phyloP scores from a whole-genome alignment of 208 protist species.

The Giardia muris region DNA sequence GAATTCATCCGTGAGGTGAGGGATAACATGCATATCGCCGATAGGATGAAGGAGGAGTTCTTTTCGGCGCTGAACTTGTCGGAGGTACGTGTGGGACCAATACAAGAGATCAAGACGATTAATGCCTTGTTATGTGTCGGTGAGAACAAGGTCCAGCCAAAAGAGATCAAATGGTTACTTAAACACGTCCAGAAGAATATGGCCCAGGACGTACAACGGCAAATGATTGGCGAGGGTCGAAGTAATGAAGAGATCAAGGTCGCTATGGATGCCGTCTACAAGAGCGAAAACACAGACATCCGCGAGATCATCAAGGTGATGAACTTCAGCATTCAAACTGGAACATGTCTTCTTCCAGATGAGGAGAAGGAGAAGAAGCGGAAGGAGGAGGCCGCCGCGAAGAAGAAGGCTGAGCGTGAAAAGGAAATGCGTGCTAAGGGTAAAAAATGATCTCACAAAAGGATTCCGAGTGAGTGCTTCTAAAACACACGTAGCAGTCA shows the following conservation, averaged over 20 bases:
- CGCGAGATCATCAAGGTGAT: neutral
- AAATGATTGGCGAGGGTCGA: neutral
- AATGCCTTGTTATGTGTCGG: neutral
- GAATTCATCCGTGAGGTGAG: neutral
- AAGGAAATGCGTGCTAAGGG: neutral
- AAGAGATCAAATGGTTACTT: neutral
- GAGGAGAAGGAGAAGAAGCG: neutral
- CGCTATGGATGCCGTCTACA: neutral
- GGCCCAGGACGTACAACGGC: neutral
- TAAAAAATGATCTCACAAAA: neutral
- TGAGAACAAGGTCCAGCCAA: neutral
- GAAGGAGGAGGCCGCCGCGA: neutral
- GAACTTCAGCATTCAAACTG: constrained; percentile 1
- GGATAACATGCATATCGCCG: neutral
- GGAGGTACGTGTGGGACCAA: neutral
- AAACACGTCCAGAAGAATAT: neutral
- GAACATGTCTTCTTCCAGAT: neutral
- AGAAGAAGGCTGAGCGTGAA: neutral
- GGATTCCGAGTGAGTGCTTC: too few relatives aligned
- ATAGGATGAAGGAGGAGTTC: constrained; percentile 7
- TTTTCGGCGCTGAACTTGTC: neutral
- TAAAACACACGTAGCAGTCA: too few relatives aligned
- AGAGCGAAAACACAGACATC: constrained; percentile 4
- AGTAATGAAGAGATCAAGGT: neutral
- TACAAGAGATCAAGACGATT: neutral